Conservation (phyloP, 129 eudicot genomes). For the Ambrosia artemisiifolia region DNA sequence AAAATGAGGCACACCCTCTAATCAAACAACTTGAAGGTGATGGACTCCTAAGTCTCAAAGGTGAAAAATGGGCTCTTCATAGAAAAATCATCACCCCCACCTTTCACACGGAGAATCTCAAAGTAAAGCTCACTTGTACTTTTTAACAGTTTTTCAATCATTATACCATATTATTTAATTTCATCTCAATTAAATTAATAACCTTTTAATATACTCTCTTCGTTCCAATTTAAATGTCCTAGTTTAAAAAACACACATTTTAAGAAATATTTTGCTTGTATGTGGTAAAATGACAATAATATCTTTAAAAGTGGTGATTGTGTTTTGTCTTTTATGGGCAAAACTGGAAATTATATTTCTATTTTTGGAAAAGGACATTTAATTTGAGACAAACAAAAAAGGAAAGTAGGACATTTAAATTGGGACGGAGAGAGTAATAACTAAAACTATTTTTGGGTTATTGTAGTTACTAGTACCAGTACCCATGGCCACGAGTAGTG, state of each 20-base stretch:
- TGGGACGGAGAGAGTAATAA: too few relatives aligned
- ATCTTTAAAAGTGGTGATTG: too few relatives aligned
- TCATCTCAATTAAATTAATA: background rate
- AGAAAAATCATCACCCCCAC: conserved; percentile 90
- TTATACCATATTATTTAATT: background rate
- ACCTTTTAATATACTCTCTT: background rate
- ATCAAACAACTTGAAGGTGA: conserved; percentile 89
- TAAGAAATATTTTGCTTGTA: too few relatives aligned
- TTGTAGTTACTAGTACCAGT: conserved; percentile 62
- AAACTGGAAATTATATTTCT: too few relatives aligned
- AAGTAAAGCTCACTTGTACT: conserved; percentile 44
- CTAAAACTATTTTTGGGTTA: conserved; percentile 13
- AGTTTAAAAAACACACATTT: too few relatives aligned
- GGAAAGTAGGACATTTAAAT: too few relatives aligned
- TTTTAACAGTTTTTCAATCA: conserved; percentile 14
- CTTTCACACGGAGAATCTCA: conserved; percentile 93
- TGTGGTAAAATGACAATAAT: too few relatives aligned
- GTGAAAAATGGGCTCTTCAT: conserved; percentile 97
- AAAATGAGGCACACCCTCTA: conserved; percentile 74
- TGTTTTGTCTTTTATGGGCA: too few relatives aligned
- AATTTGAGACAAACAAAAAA: too few relatives aligned
- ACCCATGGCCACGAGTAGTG: conserved; percentile 64
- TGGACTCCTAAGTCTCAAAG: conserved; percentile 86
- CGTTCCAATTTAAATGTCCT: too few relatives aligned
- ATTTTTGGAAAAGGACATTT: too few relatives aligned